phyloP scores from a whole-genome alignment of 345 rosid genomes.

The Moricandia arvensis region DNA sequence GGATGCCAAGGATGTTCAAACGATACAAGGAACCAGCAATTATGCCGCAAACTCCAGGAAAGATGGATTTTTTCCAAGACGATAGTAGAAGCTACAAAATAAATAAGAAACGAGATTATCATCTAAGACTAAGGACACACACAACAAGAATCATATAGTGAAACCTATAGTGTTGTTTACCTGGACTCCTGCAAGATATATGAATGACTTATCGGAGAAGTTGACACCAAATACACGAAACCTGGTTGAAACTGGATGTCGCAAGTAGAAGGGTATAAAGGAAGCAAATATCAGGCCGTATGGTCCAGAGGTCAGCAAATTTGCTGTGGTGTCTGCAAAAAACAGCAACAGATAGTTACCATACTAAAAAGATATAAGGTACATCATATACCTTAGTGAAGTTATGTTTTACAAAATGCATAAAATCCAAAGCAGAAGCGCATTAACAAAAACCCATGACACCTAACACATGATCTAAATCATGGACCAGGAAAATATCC shows the following conservation, averaged over 20 bases:
- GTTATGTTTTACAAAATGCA: neutral
- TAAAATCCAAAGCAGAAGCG: neutral
- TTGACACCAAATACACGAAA: constrained; percentile 67
- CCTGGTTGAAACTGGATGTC: constrained; percentile 90
- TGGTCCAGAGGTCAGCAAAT: constrained; percentile 78
- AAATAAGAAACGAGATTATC: neutral
- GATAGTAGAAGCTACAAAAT: constrained; percentile 81
- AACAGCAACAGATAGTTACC: constrained; percentile 4
- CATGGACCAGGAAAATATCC: neutral
- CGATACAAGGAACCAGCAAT: constrained; percentile 91
- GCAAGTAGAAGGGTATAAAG: constrained; percentile 80
- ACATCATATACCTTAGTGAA: neutral
- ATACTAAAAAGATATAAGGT: neutral
- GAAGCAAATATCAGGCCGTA: constrained; percentile 94
- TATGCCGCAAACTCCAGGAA: constrained; percentile 89
- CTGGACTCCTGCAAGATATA: constrained; percentile 96
- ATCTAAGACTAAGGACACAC: neutral
- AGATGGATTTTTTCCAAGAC: constrained; percentile 84
- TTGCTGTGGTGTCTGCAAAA: constrained; percentile 63
- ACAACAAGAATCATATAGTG: constrained; percentile 3
- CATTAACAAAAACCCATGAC: neutral
- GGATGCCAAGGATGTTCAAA: constrained; percentile 69
- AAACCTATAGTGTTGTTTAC: constrained; percentile 38
- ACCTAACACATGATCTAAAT: neutral
- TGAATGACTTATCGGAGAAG: constrained; percentile 89